Percentiles rank a stretch among this genome's conserved stretches.
phyloP scores from a whole-genome alignment of 1,139 yeast species.

The Yamadazyma mexicana region DNA sequence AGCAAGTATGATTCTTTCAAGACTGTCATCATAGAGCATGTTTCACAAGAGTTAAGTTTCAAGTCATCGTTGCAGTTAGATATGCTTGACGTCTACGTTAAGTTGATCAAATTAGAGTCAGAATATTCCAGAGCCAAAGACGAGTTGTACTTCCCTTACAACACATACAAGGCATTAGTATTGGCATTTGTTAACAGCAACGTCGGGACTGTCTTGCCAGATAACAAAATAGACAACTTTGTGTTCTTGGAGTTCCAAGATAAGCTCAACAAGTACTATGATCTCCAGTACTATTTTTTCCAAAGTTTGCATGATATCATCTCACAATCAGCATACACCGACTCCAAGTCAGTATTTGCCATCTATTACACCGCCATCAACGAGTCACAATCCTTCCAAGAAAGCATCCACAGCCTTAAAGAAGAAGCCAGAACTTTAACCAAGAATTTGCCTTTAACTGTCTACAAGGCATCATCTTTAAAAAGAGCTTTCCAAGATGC shows the following conservation, averaged over 20 bases:
- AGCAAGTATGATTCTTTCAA: slow-evolving; percentile 62
- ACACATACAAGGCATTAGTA: slow-evolving; percentile 52
- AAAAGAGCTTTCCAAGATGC: slow-evolving; percentile 68
- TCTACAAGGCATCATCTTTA: slow-evolving; percentile 58
- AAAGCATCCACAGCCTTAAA: slow-evolving; percentile 30
- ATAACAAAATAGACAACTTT: slow-evolving; percentile 54
- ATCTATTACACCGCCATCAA: slow-evolving; percentile 42
- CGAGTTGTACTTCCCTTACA: slow-evolving; percentile 62
- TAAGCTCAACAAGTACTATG: slow-evolving; percentile 56
- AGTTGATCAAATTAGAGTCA: slow-evolving; percentile 62
- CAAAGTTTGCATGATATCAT: slow-evolving; percentile 25
- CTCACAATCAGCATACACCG: slow-evolving; percentile 13
- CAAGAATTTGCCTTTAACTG: slow-evolving; percentile 51
- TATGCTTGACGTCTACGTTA: slow-evolving; percentile 61
- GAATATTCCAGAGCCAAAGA: slow-evolving; percentile 46
- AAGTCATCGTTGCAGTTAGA: slow-evolving; percentile 57
- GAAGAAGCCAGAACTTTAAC: slow-evolving; percentile 37
- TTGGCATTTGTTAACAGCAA: slow-evolving; percentile 42
- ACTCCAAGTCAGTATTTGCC: slow-evolving; percentile 28
- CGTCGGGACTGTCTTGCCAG: slow-evolving; percentile 35
- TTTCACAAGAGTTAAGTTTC: slow-evolving; percentile 32
- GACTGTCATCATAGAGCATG: slow-evolving; percentile 37
- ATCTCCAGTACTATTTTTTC: slow-evolving; percentile 66
- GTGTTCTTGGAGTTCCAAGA: slow-evolving; percentile 61
- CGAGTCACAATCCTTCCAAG: slow-evolving; percentile 24